phyloP scores from a whole-genome alignment of 2,329 filamentous ascomycete species.

The Venturia oleaginea region DNA sequence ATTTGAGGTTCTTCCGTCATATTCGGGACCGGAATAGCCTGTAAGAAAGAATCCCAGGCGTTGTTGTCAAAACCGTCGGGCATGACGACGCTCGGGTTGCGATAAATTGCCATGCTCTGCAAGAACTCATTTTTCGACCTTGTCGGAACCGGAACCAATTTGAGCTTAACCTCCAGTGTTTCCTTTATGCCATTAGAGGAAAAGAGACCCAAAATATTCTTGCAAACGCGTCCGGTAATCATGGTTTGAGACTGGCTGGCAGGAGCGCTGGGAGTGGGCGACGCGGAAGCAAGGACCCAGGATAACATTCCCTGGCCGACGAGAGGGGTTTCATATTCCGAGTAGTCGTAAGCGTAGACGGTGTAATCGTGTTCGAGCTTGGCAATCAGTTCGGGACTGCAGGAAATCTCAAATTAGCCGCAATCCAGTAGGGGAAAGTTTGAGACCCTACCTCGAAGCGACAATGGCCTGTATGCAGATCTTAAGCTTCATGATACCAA shows the following conservation, averaged over 20 bases:
- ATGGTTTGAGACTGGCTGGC: conserved; percentile 56
- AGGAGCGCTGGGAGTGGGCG: conserved; percentile 44
- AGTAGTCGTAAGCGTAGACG: conserved; percentile 96
- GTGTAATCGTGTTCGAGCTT: conserved; percentile 75
- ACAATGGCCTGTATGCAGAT: conserved; percentile 79
- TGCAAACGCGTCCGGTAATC: conserved; percentile 84
- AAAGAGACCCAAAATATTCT: conserved; percentile 77
- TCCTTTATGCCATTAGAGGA: conserved; percentile 62
- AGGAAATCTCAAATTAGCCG: conserved; percentile 1
- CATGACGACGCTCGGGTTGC: conserved; percentile 48
- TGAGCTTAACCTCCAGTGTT: conserved; percentile 86
- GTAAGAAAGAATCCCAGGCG: conserved; percentile 71
- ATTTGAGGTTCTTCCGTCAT: background rate
- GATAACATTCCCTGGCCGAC: conserved; percentile 96
- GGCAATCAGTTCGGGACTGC: conserved; percentile 75
- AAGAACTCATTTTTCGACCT: conserved; percentile 52
- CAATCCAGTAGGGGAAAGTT: background rate
- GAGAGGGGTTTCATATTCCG: conserved; percentile 83
- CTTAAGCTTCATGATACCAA: conserved; percentile 80
- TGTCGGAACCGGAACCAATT: conserved; percentile 67
- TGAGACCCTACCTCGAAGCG: conserved; percentile 43
- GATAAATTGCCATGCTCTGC: conserved; percentile 52
- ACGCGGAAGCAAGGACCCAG: conserved; percentile 59
- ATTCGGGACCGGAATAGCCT: conserved; percentile 24
- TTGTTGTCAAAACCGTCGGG: conserved; percentile 57